Percentiles rank a stretch among this genome's conserved stretches.
phyloP scores from a whole-genome alignment of 225 moss, liverwort and hornwort genomes.

The Straminergon stramineum region DNA sequence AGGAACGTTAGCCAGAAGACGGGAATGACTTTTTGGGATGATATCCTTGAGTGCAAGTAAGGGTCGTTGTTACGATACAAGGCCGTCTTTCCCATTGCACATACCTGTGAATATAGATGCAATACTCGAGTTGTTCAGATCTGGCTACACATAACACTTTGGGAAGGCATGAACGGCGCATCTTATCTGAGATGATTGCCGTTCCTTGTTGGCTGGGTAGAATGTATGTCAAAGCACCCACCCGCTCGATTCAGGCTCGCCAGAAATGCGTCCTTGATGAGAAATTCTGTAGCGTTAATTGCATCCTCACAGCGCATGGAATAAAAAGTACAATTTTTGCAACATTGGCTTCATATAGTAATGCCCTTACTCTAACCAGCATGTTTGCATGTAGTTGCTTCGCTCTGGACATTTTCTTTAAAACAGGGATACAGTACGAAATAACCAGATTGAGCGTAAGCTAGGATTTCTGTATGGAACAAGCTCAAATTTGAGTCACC shows the following conservation, averaged over 20 bases:
- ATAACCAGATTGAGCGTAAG: not conserved
- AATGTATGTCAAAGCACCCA: not conserved
- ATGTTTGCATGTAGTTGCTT: not conserved
- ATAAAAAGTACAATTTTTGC: not conserved
- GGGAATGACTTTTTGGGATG: not conserved
- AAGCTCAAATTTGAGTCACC: not conserved
- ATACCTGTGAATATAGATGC: constrained; percentile 3
- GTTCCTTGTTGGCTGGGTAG: not conserved
- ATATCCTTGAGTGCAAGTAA: not conserved
- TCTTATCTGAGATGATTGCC: not conserved
- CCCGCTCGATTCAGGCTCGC: not conserved
- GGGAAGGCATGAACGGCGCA: not conserved
- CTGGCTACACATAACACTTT: not conserved
- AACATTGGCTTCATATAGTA: not conserved
- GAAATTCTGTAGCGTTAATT: not conserved
- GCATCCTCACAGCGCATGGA: not conserved
- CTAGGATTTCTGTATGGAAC: not conserved
- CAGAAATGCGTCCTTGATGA: not conserved
- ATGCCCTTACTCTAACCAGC: not conserved
- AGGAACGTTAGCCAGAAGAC: not conserved
- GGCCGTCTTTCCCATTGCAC: not conserved
- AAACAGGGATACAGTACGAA: not conserved
- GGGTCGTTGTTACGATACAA: not conserved
- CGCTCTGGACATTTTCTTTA: not conserved
- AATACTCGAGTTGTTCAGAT: not conserved